phyloP scores from a whole-genome alignment of 2,329 filamentous ascomycete species.

The Rhynchosporium graminicola region DNA sequence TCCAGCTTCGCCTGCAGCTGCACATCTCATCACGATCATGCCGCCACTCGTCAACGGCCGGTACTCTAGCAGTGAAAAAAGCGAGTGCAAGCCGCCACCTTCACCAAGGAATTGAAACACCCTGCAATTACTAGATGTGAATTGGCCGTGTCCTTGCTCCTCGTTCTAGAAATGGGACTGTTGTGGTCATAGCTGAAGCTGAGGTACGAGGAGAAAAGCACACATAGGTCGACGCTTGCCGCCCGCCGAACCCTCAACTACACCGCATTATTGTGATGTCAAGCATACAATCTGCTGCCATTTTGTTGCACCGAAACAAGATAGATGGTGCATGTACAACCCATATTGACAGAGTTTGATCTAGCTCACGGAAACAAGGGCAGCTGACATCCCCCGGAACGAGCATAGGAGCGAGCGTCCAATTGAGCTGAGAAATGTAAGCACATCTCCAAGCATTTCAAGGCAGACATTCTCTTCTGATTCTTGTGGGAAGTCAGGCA shows the following conservation, averaged over 20 bases:
- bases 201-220: conserved; percentile 1
- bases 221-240: conserved; percentile 11
- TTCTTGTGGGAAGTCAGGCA: not conserved
- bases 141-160: not conserved
- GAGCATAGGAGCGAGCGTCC: conserved; percentile 7
- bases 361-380: conserved; percentile 22
- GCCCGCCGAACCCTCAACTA: not conserved
- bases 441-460: conserved; percentile 10
- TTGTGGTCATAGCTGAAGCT: conserved; percentile 1
- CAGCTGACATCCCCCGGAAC: conserved; percentile 27
- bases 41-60: not conserved
- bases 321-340: conserved; percentile 27
- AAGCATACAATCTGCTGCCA: conserved; percentile 3
- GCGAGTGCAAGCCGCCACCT: not conserved
- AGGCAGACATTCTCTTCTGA: not conserved
- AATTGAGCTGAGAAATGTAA: conserved; percentile 5
- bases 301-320: conserved; percentile 23
- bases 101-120: not conserved
- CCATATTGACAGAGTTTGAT: conserved; percentile 19
- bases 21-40: conserved; percentile 6
- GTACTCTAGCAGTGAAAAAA: not conserved
- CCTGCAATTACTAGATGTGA: not conserved
- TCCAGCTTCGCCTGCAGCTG: conserved; percentile 4
- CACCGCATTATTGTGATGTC: conserved; percentile 6
- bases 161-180: not conserved